phyloP scores from a whole-genome alignment of 352 stramenopile genomes.

The Globisporangium acanthophoron region DNA sequence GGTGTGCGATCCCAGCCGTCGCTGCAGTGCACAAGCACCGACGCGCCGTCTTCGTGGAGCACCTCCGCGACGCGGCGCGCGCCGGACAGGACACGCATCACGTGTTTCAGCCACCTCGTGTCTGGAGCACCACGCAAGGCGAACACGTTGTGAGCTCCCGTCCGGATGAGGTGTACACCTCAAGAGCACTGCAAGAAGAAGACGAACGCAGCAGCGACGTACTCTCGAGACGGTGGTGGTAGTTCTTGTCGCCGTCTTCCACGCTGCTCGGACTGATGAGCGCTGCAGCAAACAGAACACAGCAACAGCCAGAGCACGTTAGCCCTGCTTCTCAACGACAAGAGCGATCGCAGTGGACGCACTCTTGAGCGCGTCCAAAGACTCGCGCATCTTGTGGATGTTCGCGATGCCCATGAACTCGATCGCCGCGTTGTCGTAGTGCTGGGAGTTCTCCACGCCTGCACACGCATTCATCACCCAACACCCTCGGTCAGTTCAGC shows the following conservation, averaged over 20 bases:
- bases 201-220: constrained; percentile 7
- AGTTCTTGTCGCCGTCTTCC: constrained; percentile 85
- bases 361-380: constrained; percentile 85
- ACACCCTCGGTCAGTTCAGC: not conserved
- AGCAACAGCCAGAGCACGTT: not conserved
- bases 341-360: constrained; percentile 9
- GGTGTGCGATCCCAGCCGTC: constrained; percentile 86
- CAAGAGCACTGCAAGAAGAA: too few relatives aligned
- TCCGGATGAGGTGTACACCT: too few relatives aligned
- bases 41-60: constrained; percentile 80
- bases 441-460: constrained; percentile 95
- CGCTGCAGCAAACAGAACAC: constrained; percentile 25
- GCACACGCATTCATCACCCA: constrained; percentile 1
- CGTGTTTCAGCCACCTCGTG: constrained; percentile 95
- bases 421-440: constrained; percentile 94
- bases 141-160: not conserved
- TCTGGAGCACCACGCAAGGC: constrained; percentile 34
- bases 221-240: constrained; percentile 85
- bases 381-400: constrained; percentile 98
- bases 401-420: constrained; percentile 99
- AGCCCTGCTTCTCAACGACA: too few relatives aligned
- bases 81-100: constrained; percentile 85
- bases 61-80: constrained; percentile 69
- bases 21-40: constrained; percentile 82
- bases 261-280: constrained; percentile 76